Evolutionary conservation across 148 eudicot species (phyloP).

Genomic region (Euryodendron excelsum): DNA sequence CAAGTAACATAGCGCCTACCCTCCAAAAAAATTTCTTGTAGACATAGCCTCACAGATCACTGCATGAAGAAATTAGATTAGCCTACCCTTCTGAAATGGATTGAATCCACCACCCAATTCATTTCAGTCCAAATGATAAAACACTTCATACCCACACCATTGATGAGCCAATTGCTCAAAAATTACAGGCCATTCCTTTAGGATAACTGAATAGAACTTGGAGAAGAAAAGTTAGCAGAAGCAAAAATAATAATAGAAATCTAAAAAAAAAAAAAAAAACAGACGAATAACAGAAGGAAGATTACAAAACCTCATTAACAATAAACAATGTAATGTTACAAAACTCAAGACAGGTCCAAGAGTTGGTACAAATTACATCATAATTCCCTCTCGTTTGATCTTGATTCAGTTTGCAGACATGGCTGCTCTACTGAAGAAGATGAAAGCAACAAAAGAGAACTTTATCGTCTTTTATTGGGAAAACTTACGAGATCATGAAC

Average conservation of each 20-base stretch:
- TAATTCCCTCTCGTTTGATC: conserved; percentile 16
- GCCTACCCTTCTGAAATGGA: conserved; percentile 12
- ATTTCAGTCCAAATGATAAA: background rate
- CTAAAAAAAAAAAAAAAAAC: background rate
- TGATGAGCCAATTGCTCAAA: background rate
- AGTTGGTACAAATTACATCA: conserved; percentile 23
- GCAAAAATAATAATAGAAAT: background rate
- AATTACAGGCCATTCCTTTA: background rate
- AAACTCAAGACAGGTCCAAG: conserved; percentile 25
- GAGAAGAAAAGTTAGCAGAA: background rate
- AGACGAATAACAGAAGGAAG: too few relatives aligned
- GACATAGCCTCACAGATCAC: too few relatives aligned
- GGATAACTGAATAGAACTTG: background rate
- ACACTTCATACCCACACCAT: background rate
- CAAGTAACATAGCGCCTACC: too few relatives aligned
- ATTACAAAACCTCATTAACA: background rate
- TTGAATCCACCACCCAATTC: conserved; percentile 23
- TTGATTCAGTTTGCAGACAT: conserved; percentile 23
- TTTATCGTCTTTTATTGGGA: conserved; percentile 19
- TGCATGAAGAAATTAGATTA: too few relatives aligned
- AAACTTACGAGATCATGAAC: conserved; percentile 8
- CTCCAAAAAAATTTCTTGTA: too few relatives aligned
- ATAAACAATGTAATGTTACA: conserved; percentile 17
- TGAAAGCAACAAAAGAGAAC: conserved; percentile 10
- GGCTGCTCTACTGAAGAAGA: conserved; percentile 23